Conservation (phyloP, 495 filamentous ascomycete genomes). For the Lepidopterella palustris region DNA sequence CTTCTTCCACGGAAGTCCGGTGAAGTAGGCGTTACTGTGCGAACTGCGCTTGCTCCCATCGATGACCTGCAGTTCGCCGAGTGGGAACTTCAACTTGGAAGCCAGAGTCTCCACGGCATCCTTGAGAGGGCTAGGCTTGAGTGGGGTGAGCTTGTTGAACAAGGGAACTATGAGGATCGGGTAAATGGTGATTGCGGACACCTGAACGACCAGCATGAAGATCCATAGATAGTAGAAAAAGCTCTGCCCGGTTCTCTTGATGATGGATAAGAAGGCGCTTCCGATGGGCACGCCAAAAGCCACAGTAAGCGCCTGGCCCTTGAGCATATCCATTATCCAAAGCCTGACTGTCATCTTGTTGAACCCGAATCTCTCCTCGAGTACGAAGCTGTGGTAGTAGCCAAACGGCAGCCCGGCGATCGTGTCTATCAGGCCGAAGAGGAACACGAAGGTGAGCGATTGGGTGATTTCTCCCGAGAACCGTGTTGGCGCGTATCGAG, state of each 20-base stretch:
- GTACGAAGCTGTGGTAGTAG: constrained; percentile 88
- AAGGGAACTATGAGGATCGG: constrained; percentile 88
- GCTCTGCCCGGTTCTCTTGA: constrained; percentile 80
- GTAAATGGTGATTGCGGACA: constrained; percentile 93
- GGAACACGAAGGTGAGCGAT: constrained; percentile 84
- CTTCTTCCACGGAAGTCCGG: constrained; percentile 95
- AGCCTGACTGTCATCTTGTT: constrained; percentile 92
- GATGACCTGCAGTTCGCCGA: constrained; percentile 87
- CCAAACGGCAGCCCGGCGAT: constrained; percentile 69
- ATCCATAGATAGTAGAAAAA: constrained; percentile 99
- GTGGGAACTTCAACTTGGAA: constrained; percentile 77
- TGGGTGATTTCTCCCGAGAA: constrained; percentile 92
- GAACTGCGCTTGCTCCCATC: constrained; percentile 96
- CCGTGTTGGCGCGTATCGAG: constrained; percentile 62
- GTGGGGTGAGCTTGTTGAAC: constrained; percentile 96
- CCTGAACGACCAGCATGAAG: constrained; percentile 78
- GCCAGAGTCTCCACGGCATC: constrained; percentile 81
- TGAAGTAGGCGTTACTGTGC: constrained; percentile 98
- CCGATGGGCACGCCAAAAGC: constrained; percentile 79
- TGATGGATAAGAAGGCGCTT: constrained; percentile 80
- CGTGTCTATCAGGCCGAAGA: constrained; percentile 74
- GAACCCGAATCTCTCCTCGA: constrained; percentile 97
- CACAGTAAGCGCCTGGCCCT: constrained; percentile 75
- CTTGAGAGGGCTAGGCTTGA: constrained; percentile 81
- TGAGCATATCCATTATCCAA: constrained; percentile 87